phyloP scores from a whole-genome alignment of 1,139 yeast species.

The Zygoascus hellenicus region DNA sequence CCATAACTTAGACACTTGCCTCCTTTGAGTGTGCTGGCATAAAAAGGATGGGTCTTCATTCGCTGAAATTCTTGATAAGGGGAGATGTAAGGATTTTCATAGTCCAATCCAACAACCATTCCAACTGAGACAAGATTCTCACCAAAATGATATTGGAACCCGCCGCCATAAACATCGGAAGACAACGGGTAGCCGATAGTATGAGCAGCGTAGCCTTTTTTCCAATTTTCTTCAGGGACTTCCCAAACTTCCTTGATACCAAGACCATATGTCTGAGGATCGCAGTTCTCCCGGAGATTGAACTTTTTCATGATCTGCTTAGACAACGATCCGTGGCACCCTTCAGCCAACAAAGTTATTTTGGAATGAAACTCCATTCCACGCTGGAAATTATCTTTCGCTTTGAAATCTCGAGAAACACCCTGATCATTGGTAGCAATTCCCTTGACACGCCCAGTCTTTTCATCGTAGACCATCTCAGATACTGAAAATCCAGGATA shows the following conservation, averaged over 20 bases:
- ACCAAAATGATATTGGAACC: conserved; percentile 94
- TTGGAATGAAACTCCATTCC: conserved; percentile 97
- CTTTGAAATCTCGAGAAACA: conserved; percentile 62
- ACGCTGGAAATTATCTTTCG: conserved; percentile 76
- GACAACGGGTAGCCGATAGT: conserved; percentile 84
- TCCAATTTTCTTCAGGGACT: conserved; percentile 77
- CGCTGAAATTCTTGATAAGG: conserved; percentile 95
- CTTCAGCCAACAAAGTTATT: conserved; percentile 85
- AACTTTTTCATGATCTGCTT: conserved; percentile 68
- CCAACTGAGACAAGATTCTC: conserved; percentile 89
- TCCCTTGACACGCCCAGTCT: conserved; percentile 57
- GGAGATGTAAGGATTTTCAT: conserved; percentile 85
- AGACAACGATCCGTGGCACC: conserved; percentile 91
- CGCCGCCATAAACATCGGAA: conserved; percentile 82
- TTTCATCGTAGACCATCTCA: conserved; percentile 62
- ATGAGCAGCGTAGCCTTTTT: conserved; percentile 79
- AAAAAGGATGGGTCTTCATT: conserved; percentile 87
- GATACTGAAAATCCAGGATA: conserved; percentile 91
- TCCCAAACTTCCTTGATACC: conserved; percentile 98
- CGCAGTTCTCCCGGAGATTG: conserved; percentile 56
- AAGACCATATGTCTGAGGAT: conserved; percentile 87
- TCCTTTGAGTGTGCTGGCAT: conserved; percentile 66
- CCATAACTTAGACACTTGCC: conserved; percentile 93
- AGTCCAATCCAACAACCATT: conserved; percentile 85
- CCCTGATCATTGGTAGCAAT: conserved; percentile 96